Percentiles rank a stretch among this genome's conserved stretches.
These are phyloP conservation scores for Xylaria sp. DNA, from an alignment of 2,329 filamentous ascomycete species.

Conservation along the genomic window DNA sequence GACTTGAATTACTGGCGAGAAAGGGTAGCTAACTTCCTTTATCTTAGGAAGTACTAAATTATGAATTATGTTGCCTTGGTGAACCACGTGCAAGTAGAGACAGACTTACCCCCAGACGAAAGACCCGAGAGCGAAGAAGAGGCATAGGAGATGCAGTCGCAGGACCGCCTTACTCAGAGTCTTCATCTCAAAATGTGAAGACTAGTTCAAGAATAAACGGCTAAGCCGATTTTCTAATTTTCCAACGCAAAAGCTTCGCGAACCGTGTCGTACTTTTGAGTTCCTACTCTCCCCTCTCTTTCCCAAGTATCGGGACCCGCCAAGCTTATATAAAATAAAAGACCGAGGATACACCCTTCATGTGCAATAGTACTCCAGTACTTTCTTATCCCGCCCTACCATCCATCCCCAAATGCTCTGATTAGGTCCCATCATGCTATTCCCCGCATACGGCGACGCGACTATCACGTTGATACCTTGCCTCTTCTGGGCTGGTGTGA, in stretches of 20 bases:
- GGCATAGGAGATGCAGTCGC: slow-evolving; percentile 60
- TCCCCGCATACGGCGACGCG: slow-evolving; percentile 20
- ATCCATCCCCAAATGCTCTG: neutral
- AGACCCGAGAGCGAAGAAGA: slow-evolving; percentile 66
- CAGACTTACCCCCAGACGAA: slow-evolving; percentile 65
- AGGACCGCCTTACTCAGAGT: slow-evolving; percentile 51
- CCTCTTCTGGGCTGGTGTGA: neutral
- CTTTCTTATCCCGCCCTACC: slow-evolving; percentile 10
- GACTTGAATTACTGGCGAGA: too few species aligned
- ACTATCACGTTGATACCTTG: neutral
- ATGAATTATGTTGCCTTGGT: neutral
- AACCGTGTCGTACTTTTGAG: neutral
- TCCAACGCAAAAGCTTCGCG: neutral
- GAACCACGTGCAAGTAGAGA: neutral
- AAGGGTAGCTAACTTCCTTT: neutral
- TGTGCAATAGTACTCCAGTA: slow-evolving; percentile 14
- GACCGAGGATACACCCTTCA: neutral
- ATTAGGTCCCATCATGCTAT: neutral
- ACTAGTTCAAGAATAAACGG: neutral
- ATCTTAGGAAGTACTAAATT: neutral
- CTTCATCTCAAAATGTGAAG: slow-evolving; percentile 36
- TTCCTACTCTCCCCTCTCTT: neutral
- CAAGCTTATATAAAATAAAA: slow-evolving; percentile 20
- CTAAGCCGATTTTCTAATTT: neutral
- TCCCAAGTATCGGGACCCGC: neutral